Base-by-base conservation (phyloP, 306 rosid species). In the Medicago arabica region DNA sequence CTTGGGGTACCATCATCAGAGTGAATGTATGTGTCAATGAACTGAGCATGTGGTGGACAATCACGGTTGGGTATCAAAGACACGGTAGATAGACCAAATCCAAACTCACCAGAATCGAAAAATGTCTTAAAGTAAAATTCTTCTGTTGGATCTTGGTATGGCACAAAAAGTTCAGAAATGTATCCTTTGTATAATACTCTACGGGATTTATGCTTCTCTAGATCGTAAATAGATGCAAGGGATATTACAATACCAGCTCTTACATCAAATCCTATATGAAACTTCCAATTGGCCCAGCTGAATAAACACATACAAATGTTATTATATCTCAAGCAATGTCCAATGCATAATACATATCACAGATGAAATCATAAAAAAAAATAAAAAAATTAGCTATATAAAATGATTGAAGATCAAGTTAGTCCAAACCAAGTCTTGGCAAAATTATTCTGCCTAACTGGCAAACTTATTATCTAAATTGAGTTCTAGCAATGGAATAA, bases 271-370 rank as follows among this genome's bases (percentile, higher is more conserved):
- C 83, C 83, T 1, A 83, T 7, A 3, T 83, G 87, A 55, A 84
- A 80, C 59, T 61, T 77, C 85, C 87, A 84, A 19, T 84, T 84
- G 7, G 87, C 85, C 87, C 85, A 84, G 25, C 87, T 84, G 81
- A 4, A 17, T 8, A 80, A 8, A 57, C 31, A 4, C 14, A 57
- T 59, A n/a, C 15, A 12, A 1, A 59, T 58, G 12, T 25, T 25
- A 7, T 21, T 59, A 59, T 25, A 16, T 53, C 4, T 50, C 17
- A 47, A 47, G 7, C 16, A 23, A 23, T 23, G 28, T 1, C 2
- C 49, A 43, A 8, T 41, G 11, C 7, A 50, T 50, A 31, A 1
- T 50, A 51, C 1, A 51, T 16, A 6, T 4, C 19, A 16, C 58
- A 51, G 1, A 43, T 9, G 8, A 10, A 10, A 43, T 43, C 49